Base-by-base conservation (phyloP, 345 rosid genomes). In the Chamaenerion angustifolium region DNA sequence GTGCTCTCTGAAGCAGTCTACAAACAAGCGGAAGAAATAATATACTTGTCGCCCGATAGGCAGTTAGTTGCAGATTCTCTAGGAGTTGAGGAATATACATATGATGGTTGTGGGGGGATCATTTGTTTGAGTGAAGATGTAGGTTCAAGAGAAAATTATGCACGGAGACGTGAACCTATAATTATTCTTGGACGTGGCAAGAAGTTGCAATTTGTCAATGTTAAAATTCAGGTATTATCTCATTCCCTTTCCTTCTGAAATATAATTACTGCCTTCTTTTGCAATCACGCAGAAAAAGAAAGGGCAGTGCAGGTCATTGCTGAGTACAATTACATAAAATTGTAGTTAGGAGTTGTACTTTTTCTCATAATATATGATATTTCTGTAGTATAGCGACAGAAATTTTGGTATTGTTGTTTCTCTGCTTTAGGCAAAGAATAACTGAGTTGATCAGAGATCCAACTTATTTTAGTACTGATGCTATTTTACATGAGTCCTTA, bases 41-140 rank as follows among this genome's bases (percentile, higher is more conserved):
- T 92, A 69, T 66, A 66, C 62, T 76, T 92, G 70, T 84, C 98
- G 49, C 85, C 95, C 1, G 54, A 62, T 63, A 78, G 87, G 64
- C 89, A 80, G 64, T 66, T 92, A 60, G 76, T 87, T 13, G 98
- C 77, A 35, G 98, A 92, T 80, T 70, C 76, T 13, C 64, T 74
- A 52, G 85, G 82, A 58, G 70, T 92, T 77, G 80, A 82, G 69
- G 95, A 87, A 35, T 92, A 78, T 56, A 77, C 56, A 43, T 92
- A 92, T 72, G 92, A 92, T 58, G 98, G 98, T 49, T 78, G 93
- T 67, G 98, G 98, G 44, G 84, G 73, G 64, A 68, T 70, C 31
- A 72, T 92, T 46, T 59, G 63, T 57, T 77, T 92, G 62, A 80
- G 72, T 67, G 81, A 63, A 43, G 88, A 79, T 64, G 66, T 64